phyloP scores from a whole-genome alignment of 148 eudicot species.

The Vaccinium myrtillus region DNA sequence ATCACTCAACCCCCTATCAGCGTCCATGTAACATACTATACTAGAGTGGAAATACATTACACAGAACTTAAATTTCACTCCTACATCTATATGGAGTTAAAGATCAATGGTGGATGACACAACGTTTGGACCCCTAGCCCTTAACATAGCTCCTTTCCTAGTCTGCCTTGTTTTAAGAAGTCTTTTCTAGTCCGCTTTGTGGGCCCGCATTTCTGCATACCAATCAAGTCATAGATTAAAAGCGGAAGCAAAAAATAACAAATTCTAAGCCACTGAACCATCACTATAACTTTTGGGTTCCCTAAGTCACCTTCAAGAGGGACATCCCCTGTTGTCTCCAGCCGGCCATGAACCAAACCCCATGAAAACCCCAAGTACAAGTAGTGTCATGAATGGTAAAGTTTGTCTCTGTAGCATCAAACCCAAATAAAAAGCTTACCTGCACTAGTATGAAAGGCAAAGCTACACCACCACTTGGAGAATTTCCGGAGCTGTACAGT shows the following conservation, averaged over 20 bases:
- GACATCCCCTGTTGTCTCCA: neutral
- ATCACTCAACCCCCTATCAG: neutral
- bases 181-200: neutral
- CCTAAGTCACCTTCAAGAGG: neutral
- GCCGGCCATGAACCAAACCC: neutral
- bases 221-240: neutral
- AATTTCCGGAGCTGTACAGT: conserved; percentile 69
- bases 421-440: conserved; percentile 36
- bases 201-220: neutral
- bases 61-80: neutral
- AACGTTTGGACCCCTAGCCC: neutral
- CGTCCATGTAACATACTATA: neutral
- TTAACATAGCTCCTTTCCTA: neutral
- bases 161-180: neutral
- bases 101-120: neutral
- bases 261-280: neutral
- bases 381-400: neutral
- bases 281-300: neutral
- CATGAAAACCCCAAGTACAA: neutral
- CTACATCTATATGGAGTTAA: neutral
- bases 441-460: conserved; percentile 88
- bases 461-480: conserved; percentile 92
- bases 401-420: neutral
- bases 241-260: neutral
- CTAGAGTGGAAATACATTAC: neutral